Conservation (phyloP, 345 rosid species). For the Aquilaria malaccensis region DNA sequence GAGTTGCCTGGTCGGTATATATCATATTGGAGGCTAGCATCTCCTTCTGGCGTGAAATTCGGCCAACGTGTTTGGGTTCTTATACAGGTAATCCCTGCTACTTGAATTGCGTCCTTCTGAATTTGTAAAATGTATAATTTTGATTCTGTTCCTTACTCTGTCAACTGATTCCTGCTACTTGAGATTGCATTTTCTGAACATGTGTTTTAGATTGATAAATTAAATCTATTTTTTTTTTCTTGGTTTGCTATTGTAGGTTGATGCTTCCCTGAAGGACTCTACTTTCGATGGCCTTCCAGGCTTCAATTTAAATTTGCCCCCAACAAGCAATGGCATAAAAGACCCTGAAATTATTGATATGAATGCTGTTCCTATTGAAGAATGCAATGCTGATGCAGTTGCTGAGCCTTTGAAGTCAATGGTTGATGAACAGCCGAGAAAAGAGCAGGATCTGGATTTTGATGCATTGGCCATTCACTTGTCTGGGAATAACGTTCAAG, state of each 20-base stretch:
- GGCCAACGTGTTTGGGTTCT: conserved; percentile 97
- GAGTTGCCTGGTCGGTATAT: conserved; percentile 64
- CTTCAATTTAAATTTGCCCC: conserved; percentile 65
- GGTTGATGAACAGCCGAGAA: conserved; percentile 22
- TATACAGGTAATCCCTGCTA: conserved; percentile 43
- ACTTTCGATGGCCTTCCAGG: conserved; percentile 26
- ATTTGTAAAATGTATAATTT: conserved; percentile 1
- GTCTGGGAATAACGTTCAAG: conserved; percentile 23
- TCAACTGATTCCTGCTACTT: neutral
- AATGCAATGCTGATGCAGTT: conserved; percentile 3
- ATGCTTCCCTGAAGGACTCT: conserved; percentile 34
- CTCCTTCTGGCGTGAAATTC: conserved; percentile 56
- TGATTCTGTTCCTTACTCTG: conserved; percentile 5
- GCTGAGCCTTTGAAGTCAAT: conserved; percentile 14
- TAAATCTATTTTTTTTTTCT: neutral
- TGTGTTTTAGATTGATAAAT: no score
- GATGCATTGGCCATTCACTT: conserved; percentile 31
- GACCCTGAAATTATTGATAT: conserved; percentile 21
- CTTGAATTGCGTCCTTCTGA: neutral
- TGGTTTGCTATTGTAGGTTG: conserved; percentile 39
- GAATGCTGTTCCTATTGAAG: conserved; percentile 31
- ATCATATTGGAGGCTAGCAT: conserved; percentile 89
- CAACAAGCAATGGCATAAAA: conserved; percentile 25
- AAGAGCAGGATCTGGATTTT: conserved; percentile 33
- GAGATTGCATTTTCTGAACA: neutral